phyloP scores from a whole-genome alignment of 805 yeast genomes.

The Candida ovalis region DNA sequence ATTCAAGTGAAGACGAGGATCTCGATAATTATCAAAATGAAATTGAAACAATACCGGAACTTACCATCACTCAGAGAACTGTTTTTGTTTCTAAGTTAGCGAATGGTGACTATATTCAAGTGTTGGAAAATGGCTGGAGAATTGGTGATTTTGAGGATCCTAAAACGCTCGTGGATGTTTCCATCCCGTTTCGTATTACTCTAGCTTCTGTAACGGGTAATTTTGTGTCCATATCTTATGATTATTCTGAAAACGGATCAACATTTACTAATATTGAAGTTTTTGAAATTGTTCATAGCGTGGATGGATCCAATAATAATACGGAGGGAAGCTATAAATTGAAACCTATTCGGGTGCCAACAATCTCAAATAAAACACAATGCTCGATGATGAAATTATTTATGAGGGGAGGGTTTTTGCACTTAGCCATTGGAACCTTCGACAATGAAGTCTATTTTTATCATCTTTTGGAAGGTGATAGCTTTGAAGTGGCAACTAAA shows the following conservation, averaged over 20 bases:
- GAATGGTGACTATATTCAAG: constrained; percentile 15
- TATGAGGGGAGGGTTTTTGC: neutral
- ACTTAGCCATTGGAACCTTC: constrained; percentile 16
- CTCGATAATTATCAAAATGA: neutral
- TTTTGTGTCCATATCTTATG: constrained; percentile 17
- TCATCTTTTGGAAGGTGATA: neutral
- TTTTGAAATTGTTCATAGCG: constrained; percentile 2
- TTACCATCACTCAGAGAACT: constrained; percentile 11
- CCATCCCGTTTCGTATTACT: constrained; percentile 13
- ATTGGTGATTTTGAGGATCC: constrained; percentile 14
- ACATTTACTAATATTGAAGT: constrained; percentile 13
- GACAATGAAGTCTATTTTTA: constrained; percentile 1
- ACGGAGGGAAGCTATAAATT: neutral
- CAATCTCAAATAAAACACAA: constrained; percentile 10
- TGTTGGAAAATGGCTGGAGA: constrained; percentile 21
- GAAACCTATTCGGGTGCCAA: constrained; percentile 5
- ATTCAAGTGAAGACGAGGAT: neutral
- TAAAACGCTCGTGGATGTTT: constrained; percentile 2
- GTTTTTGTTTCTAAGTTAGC: constrained; percentile 9
- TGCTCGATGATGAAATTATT: constrained; percentile 15
- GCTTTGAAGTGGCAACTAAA: constrained; percentile 1
- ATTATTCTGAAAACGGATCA: constrained; percentile 1
- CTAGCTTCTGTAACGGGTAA: constrained; percentile 11
- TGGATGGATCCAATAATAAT: neutral
- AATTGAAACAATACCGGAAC: constrained; percentile 10